A percentile compares a stretch with the other conserved stretches of the same genome.
Conservation (phyloP, 805 yeast species). For the Spencermartinsiella europaea region DNA sequence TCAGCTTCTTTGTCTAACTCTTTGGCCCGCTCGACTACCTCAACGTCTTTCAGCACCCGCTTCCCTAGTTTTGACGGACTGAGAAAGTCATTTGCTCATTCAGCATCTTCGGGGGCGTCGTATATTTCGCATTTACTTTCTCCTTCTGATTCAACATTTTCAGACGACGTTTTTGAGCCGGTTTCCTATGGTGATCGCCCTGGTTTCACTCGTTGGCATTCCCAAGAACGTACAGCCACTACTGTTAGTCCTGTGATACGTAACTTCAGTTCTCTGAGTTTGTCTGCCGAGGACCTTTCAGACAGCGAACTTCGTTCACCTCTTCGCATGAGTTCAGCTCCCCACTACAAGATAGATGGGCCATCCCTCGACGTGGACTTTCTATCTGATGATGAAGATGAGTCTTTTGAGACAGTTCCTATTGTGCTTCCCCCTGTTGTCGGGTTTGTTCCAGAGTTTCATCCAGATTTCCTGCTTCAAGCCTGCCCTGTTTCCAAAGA, state of each 20-base stretch:
- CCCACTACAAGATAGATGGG: not conserved
- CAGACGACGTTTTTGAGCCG: not conserved
- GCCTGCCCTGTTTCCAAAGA: conserved; percentile 20
- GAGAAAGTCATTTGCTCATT: conserved; percentile 5
- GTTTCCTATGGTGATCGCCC: conserved; percentile 7
- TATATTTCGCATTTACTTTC: not conserved
- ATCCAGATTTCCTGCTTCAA: conserved; percentile 25
- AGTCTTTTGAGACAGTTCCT: conserved; percentile 3
- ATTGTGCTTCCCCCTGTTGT: conserved; percentile 21
- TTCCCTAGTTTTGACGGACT: conserved; percentile 10
- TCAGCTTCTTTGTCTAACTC: conserved; percentile 20
- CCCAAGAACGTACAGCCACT: conserved; percentile 15
- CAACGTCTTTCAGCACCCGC: not conserved
- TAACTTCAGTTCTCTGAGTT: not conserved
- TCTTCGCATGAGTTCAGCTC: not conserved
- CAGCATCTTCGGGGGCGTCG: conserved; percentile 7
- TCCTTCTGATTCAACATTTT: not conserved
- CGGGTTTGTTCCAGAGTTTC: conserved; percentile 23
- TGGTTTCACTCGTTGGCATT: conserved; percentile 8
- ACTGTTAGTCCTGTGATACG: conserved; percentile 2
- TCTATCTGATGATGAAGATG: not conserved
- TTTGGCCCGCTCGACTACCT: conserved; percentile 4
- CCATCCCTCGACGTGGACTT: conserved; percentile 3
- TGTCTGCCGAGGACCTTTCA: not conserved
- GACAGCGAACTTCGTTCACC: not conserved